phyloP scores from a whole-genome alignment of 2,329 filamentous ascomycete genomes.

The Arthrobotrys pseudoclavata region DNA sequence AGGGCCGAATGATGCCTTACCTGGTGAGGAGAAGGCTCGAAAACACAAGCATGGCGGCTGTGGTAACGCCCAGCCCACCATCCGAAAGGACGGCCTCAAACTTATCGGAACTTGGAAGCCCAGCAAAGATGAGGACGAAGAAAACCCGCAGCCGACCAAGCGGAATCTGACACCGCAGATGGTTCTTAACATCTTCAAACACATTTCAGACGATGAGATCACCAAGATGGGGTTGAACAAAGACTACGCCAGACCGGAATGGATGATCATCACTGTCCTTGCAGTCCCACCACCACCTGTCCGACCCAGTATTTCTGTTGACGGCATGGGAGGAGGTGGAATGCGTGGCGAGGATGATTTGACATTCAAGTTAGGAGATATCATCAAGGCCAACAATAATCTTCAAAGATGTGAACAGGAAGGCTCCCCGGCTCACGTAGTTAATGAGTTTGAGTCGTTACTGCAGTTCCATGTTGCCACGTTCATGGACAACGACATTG shows the following conservation, averaged over 20 bases:
- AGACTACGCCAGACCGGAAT: conserved; percentile 95
- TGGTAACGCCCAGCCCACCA: conserved; percentile 88
- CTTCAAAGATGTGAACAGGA: conserved; percentile 91
- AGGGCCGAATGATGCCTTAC: conserved; percentile 54
- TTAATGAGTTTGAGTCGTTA: conserved; percentile 88
- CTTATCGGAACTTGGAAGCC: conserved; percentile 82
- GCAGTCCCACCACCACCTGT: conserved; percentile 96
- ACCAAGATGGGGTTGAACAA: conserved; percentile 90
- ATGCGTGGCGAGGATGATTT: conserved; percentile 98
- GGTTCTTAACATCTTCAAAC: conserved; percentile 87
- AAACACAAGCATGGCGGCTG: conserved; percentile 82
- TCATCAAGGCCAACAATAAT: conserved; percentile 96
- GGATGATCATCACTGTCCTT: conserved; percentile 96
- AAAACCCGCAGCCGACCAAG: conserved; percentile 79
- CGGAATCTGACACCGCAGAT: conserved; percentile 84
- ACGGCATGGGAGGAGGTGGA: conserved; percentile 85
- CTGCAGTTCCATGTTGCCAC: conserved; percentile 98
- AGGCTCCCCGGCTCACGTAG: conserved; percentile 90
- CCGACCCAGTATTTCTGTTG: conserved; percentile 95
- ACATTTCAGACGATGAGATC: conserved; percentile 84
- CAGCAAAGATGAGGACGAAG: conserved; percentile 80
- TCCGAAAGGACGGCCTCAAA: conserved; percentile 87
- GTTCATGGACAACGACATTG: conserved; percentile 99
- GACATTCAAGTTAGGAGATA: conserved; percentile 98
- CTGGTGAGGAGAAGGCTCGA: conserved; percentile 64